Percentiles rank a stretch among this genome's conserved stretches.
phyloP scores from a whole-genome alignment of 1,284 basidiomycete species.

The Tilletia horrida region DNA sequence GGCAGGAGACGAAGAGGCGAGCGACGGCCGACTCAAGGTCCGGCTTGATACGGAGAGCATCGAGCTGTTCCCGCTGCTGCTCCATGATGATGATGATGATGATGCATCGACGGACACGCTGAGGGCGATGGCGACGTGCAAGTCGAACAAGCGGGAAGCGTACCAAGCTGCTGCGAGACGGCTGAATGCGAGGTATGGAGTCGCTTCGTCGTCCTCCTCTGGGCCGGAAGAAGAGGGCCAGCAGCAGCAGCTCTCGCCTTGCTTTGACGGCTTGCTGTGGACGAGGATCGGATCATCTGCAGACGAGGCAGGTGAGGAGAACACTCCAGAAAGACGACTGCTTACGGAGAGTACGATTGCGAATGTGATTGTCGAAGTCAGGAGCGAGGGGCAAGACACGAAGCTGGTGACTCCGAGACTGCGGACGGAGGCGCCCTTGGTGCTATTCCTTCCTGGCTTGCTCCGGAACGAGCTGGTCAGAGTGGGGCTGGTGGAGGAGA shows the following conservation, averaged over 20 bases:
- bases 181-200: not conserved
- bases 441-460: conserved; percentile 5
- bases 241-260: not conserved
- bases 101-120: too few species aligned
- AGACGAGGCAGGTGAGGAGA: not conserved
- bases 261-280: conserved; percentile 15
- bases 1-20: not conserved
- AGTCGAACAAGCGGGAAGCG: conserved; percentile 2
- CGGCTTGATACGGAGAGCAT: not conserved
- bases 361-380: not conserved
- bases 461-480: not conserved
- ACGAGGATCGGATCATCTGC: not conserved
- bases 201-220: not conserved
- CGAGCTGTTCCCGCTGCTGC: not conserved
- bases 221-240: not conserved
- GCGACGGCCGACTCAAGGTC: too few species aligned
- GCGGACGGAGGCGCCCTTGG: not conserved
- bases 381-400: not conserved
- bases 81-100: not conserved
- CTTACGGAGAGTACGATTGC: conserved; percentile 12
- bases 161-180: conserved; percentile 8
- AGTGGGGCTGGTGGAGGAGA: conserved; percentile 8
- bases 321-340: not conserved
- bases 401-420: not conserved
- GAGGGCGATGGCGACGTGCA: not conserved